phyloP scores from a whole-genome alignment of 2,329 filamentous ascomycete genomes.

The Alternaria solani region DNA sequence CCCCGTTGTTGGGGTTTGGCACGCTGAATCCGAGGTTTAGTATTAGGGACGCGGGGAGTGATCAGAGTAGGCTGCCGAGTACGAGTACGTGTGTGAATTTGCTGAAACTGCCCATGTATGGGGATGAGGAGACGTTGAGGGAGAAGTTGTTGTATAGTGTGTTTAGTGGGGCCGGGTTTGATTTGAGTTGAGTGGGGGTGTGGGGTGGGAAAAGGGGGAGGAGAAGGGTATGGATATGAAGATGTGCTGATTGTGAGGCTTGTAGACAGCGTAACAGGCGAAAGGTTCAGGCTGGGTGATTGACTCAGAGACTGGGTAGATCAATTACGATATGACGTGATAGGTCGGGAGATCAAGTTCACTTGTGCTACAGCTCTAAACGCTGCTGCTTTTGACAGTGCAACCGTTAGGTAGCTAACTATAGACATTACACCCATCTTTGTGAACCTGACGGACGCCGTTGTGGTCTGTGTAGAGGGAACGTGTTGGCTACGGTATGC shows the following conservation, averaged over 20 bases:
- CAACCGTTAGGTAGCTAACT: neutral
- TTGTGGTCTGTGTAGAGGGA: neutral
- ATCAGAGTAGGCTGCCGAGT: constrained; percentile 82
- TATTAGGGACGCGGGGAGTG: constrained; percentile 82
- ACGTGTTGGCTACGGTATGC: no score
- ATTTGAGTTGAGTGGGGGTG: constrained; percentile 55
- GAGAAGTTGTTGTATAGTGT: constrained; percentile 90
- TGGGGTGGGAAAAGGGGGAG: neutral
- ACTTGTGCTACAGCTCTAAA: neutral
- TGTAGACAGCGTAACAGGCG: neutral
- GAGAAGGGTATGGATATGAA: no score
- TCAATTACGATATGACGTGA: neutral
- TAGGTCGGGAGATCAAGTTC: neutral
- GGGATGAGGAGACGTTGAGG: constrained; percentile 68
- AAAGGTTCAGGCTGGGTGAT: neutral
- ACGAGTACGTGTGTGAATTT: constrained; percentile 97
- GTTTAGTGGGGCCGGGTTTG: constrained; percentile 90
- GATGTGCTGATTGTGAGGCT: no score
- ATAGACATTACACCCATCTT: neutral
- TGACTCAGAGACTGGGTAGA: neutral
- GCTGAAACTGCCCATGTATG: constrained; percentile 88
- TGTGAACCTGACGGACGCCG: neutral
- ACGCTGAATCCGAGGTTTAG: constrained; percentile 86
- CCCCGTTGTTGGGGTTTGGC: constrained; percentile 86
- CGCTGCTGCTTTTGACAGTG: neutral